phyloP scores from a whole-genome alignment of 257 asterid genomes.

The Agastache rugosa region DNA sequence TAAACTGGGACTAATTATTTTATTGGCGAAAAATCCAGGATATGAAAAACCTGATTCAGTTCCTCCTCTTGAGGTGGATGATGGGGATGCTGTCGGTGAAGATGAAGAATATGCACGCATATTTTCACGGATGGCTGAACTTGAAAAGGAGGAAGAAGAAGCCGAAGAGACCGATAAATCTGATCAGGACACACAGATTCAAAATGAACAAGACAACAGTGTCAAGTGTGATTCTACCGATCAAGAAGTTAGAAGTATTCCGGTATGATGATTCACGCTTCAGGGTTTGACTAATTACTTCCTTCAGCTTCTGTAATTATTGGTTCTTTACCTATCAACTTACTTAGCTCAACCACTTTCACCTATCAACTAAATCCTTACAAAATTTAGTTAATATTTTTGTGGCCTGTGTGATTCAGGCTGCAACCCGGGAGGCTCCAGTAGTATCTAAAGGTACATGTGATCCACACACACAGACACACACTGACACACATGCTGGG shows the following conservation, averaged over 20 bases:
- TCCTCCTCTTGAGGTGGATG: conserved; percentile 41
- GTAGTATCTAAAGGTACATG: conserved; percentile 57
- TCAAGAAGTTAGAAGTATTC: conserved; percentile 48
- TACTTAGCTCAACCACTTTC: no score
- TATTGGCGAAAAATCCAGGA: conserved; percentile 40
- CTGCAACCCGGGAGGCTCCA: conserved; percentile 47
- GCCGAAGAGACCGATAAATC: conserved; percentile 56
- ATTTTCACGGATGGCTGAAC: conserved; percentile 62
- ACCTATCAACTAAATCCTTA: not conserved
- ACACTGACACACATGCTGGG: not conserved
- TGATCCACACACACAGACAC: not conserved
- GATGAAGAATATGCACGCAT: conserved; percentile 73
- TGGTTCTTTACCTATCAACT: no score
- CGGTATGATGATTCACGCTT: conserved; percentile 43
- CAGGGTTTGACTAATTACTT: conserved; percentile 3
- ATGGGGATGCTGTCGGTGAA: conserved; percentile 42
- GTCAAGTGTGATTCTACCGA: conserved; percentile 31
- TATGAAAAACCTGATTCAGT: conserved; percentile 35
- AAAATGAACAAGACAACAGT: conserved; percentile 39
- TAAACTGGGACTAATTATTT: not conserved
- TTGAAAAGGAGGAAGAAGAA: conserved; percentile 90
- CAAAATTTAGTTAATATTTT: conserved; percentile 32
- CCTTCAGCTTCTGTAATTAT: conserved; percentile 21
- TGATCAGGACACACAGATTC: conserved; percentile 46
- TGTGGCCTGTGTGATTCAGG: conserved; percentile 57